Base-by-base conservation (phyloP, 129 eudicot species). In the Smallanthus sonchifolius region DNA sequence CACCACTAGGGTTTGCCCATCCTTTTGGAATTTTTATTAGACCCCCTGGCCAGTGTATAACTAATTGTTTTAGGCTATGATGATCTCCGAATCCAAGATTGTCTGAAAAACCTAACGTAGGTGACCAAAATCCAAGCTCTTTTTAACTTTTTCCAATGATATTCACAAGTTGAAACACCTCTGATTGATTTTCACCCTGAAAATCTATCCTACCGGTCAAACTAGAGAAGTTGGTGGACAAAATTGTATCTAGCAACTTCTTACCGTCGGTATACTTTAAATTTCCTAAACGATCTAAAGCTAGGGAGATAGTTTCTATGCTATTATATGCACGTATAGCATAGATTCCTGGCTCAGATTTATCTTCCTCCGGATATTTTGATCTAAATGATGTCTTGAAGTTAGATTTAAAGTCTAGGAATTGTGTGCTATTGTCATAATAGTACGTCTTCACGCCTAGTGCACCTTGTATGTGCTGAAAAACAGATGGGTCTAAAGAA, bases 271-370 rank as follows among this genome's bases (percentile, higher is more conserved):
- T 64, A 14, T 51, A 37, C 6, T 72, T 65, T 24, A 13, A 7
- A 32, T 13, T 72, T 15, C 71, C 80, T 79, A 82, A 63, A 28
- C 0, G 72, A 44, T 43, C 65, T 45, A 82, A 56, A n/a, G 87
- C 86, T 13, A 28, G 69, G 3, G 80, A 67, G 54, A 85, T 47
- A 10, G 82, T 71, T 35, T 75, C 77, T 11, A 84, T 37, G 61
- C 81, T 76, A 81, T 86, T 79, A 65, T 86, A 83, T 7, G 91
- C 91, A 9, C 74, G 83, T 52, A 87, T 32, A 40, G 89, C 92
- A 14, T 79, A 54, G 69, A 79, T 69, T 70, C 82, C 88, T 1
- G 87, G 81, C 44, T 82, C 81, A 5, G 52, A 44, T 70, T 57
- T 79, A 49, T 76, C 81, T 67, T 87, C 88, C 20, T 70, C 70